Evolutionary conservation across 1,284 basidiomycete genomes (phyloP).

Genomic region (Cryptococcus hybrid): DNA sequence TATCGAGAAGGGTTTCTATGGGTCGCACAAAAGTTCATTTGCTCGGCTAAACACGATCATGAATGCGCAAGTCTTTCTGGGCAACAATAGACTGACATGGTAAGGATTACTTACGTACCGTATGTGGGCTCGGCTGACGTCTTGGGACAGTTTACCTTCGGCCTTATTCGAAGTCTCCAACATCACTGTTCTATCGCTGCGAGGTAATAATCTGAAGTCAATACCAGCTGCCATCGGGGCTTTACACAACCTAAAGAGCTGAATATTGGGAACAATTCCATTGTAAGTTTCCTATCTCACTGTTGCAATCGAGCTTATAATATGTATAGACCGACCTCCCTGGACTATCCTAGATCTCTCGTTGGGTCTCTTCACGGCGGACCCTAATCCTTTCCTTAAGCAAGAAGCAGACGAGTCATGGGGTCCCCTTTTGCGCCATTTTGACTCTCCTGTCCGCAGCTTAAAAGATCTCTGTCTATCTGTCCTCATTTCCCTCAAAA

Average conservation of each 20-base stretch:
- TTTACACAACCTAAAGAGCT: constrained; percentile 41
- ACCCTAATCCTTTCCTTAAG: constrained; percentile 27
- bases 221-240: constrained; percentile 48
- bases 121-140: background rate
- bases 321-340: constrained; percentile 33
- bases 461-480: constrained; percentile 37
- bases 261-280: constrained; percentile 46
- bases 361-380: constrained; percentile 23
- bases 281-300: constrained; percentile 29
- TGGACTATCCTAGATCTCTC: constrained; percentile 42
- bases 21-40: too few species aligned
- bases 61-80: constrained; percentile 1
- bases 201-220: constrained; percentile 35
- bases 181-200: constrained; percentile 39
- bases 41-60: too few species aligned
- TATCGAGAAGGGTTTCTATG: too few species aligned
- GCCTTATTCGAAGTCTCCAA: constrained; percentile 47
- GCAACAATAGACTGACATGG: constrained; percentile 35
- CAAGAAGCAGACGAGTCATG: background rate
- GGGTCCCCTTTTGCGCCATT: constrained; percentile 15
- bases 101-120: constrained; percentile 10
- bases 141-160: constrained; percentile 36
- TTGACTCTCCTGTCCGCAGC: constrained; percentile 19
- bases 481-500: constrained; percentile 35
- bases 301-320: background rate